phyloP scores from a whole-genome alignment of 306 rosid genomes.

The Luffa acutangula region DNA sequence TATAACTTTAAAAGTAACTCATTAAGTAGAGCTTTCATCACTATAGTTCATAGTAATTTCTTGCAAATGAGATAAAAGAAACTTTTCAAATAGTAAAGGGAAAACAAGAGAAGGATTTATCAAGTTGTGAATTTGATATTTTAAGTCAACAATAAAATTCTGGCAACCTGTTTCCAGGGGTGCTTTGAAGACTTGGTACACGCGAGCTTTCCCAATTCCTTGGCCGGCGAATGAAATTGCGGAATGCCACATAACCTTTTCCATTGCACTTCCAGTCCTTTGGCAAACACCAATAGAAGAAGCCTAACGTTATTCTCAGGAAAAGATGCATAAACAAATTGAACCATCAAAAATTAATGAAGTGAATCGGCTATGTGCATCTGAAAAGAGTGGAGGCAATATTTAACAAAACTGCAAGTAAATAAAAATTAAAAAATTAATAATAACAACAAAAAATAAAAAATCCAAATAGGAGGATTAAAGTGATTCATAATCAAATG shows the following conservation, averaged over 20 bases:
- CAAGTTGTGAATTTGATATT: background rate
- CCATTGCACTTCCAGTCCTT: constrained; percentile 95
- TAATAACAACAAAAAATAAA: too few relatives aligned
- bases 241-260: constrained; percentile 79
- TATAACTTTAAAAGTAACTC: constrained; percentile 35
- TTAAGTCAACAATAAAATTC: background rate
- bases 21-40: constrained; percentile 24
- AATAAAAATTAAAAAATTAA: background rate
- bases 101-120: background rate
- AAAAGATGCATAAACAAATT: background rate
- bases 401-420: background rate
- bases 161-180: constrained; percentile 95
- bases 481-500: background rate
- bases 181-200: constrained; percentile 56
- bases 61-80: constrained; percentile 3
- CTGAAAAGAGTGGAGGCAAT: background rate
- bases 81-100: background rate
- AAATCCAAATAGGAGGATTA: background rate
- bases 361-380: background rate
- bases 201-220: constrained; percentile 64
- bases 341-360: background rate
- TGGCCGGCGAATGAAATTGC: constrained; percentile 63
- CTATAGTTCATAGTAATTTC: constrained; percentile 18
- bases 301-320: background rate
- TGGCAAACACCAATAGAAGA: constrained; percentile 7